phyloP scores from a whole-genome alignment of 495 filamentous ascomycete genomes.

The Aspergillus steynii region DNA sequence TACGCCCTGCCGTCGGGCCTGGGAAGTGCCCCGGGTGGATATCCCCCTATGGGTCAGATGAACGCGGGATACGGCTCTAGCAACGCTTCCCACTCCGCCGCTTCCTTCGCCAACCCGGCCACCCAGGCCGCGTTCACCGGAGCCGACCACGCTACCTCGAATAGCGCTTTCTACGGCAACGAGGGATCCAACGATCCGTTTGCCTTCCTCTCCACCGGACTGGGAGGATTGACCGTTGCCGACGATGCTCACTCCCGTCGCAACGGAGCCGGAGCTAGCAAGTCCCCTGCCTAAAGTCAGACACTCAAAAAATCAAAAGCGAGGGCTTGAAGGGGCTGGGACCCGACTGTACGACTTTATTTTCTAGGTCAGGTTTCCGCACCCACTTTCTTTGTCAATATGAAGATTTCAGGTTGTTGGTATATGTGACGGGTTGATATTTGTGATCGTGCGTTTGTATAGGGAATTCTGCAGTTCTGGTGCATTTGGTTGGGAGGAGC shows the following conservation, averaged over 20 bases:
- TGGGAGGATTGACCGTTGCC: slow-evolving; percentile 77
- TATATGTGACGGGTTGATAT: slow-evolving; percentile 62
- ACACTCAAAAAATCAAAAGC: background rate
- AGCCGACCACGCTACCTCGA: slow-evolving; percentile 67
- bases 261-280: slow-evolving; percentile 61
- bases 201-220: slow-evolving; percentile 80
- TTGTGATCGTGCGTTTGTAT: slow-evolving; percentile 57
- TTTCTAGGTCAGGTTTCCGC: slow-evolving; percentile 12
- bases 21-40: slow-evolving; percentile 74
- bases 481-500: slow-evolving; percentile 54
- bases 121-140: slow-evolving; percentile 90
- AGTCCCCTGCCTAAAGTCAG: slow-evolving; percentile 46
- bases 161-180: slow-evolving; percentile 56
- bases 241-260: slow-evolving; percentile 75
- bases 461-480: slow-evolving; percentile 52
- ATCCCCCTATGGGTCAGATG: slow-evolving; percentile 76
- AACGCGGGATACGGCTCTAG: slow-evolving; percentile 67
- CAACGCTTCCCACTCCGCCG: slow-evolving; percentile 72
- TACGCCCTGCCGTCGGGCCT: slow-evolving; percentile 91
- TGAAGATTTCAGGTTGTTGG: slow-evolving; percentile 52
- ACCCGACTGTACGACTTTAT: slow-evolving; percentile 9
- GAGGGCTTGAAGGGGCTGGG: too few species aligned
- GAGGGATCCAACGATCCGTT: slow-evolving; percentile 77
- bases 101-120: slow-evolving; percentile 90
- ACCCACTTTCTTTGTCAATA: slow-evolving; percentile 37